These are phyloP conservation scores for Morella rubra DNA, from an alignment of 306 rosid genomes.

Conservation along the genomic window DNA sequence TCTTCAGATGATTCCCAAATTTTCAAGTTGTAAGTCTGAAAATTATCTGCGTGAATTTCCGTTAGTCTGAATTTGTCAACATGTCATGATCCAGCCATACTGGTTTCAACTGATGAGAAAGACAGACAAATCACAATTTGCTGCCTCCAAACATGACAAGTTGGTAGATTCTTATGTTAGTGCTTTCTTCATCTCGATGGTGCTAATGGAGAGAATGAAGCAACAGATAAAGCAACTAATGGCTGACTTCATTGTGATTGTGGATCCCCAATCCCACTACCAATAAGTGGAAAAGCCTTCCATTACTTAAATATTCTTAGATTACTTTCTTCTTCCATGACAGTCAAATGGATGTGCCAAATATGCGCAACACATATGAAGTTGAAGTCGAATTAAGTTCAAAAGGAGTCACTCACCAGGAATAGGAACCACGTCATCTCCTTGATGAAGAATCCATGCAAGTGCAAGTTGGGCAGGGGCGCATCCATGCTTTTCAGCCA, in stretches of 20 bases:
- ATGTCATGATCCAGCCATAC: not conserved
- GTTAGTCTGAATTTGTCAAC: not conserved
- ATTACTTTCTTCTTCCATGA: not conserved
- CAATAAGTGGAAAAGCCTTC: not conserved
- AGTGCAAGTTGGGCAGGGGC: conserved; percentile 63
- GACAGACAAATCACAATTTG: not conserved
- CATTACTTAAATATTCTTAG: not conserved
- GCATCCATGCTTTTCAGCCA: conserved; percentile 57
- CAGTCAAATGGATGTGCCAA: not conserved
- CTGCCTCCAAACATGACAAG: not conserved
- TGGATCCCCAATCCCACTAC: not conserved
- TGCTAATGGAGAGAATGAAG: not conserved
- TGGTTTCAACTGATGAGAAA: not conserved
- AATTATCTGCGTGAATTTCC: not conserved
- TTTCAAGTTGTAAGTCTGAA: not conserved
- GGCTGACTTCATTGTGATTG: not conserved
- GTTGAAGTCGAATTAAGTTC: not conserved
- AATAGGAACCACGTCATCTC: conserved; percentile 62
- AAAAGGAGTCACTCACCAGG: conserved; percentile 49
- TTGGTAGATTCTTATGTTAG: not conserved
- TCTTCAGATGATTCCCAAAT: too few species aligned
- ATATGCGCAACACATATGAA: not conserved
- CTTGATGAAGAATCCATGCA: conserved; percentile 66
- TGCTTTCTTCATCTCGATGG: not conserved
- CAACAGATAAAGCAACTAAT: not conserved